Conservation (phyloP, 1,284 basidiomycete species). For the Malassezia yamatoensis region DNA sequence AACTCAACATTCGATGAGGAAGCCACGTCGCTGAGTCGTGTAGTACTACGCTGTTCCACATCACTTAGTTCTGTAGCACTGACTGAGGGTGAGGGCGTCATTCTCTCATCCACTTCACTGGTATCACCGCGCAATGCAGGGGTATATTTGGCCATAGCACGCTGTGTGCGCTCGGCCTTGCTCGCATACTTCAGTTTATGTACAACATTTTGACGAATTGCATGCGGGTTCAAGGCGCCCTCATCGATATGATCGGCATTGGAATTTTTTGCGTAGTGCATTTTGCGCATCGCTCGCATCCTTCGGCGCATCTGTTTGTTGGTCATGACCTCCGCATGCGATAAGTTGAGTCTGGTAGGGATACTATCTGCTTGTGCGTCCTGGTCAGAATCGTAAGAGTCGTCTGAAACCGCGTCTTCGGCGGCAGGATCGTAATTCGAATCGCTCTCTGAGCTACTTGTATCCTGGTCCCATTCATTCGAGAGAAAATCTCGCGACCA, state of each 20-base stretch:
- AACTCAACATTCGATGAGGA: background rate
- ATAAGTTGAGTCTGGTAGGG: slow-evolving; percentile 16
- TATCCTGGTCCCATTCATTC: background rate
- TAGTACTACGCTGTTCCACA: background rate
- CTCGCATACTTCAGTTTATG: slow-evolving; percentile 32
- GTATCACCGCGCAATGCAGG: slow-evolving; percentile 20
- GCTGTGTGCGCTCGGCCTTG: slow-evolving; percentile 29
- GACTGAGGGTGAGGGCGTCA: background rate
- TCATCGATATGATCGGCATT: slow-evolving; percentile 1
- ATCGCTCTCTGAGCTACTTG: background rate
- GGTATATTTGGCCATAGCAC: slow-evolving; percentile 39
- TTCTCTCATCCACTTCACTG: slow-evolving; percentile 18
- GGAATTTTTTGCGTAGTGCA: slow-evolving; percentile 16
- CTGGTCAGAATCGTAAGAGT: too few relatives aligned
- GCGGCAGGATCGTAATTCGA: too few relatives aligned
- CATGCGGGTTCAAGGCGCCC: background rate
- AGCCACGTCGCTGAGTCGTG: background rate
- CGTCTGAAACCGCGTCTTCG: too few relatives aligned
- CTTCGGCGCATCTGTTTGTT: slow-evolving; percentile 32
- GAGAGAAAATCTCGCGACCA: background rate
- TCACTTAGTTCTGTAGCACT: background rate
- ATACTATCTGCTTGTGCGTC: background rate
- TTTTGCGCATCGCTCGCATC: slow-evolving; percentile 23
- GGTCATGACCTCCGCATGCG: slow-evolving; percentile 28
- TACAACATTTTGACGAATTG: slow-evolving; percentile 22